Evolutionary conservation across 306 rosid species (phyloP).

Genomic region (Fragaria vesca): DNA sequence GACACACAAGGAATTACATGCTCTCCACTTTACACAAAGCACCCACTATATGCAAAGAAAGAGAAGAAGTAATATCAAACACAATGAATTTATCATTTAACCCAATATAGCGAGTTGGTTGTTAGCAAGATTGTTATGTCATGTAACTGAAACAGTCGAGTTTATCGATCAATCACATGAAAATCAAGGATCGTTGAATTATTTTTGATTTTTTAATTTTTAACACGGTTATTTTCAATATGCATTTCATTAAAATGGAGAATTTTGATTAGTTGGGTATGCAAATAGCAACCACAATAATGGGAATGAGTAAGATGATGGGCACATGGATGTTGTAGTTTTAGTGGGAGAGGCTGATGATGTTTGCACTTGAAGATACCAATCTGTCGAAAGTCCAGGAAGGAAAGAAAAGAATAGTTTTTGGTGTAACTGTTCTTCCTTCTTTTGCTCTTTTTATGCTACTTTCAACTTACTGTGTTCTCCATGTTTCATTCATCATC

Average conservation of each 20-base stretch:
- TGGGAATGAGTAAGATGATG: slow-evolving; percentile 45
- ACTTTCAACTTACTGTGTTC: slow-evolving; percentile 16
- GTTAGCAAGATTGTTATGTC: slow-evolving; percentile 26
- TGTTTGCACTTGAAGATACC: slow-evolving; percentile 51
- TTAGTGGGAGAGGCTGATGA: slow-evolving; percentile 63
- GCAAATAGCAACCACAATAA: slow-evolving; percentile 52
- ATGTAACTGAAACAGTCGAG: neutral
- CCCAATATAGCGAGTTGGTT: slow-evolving; percentile 32
- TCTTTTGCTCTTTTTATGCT: slow-evolving; percentile 28
- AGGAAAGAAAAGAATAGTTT: slow-evolving; percentile 35
- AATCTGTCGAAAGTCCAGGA: slow-evolving; percentile 34
- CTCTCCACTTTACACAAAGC: slow-evolving; percentile 49
- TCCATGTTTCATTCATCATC: slow-evolving; percentile 38
- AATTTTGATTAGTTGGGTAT: neutral
- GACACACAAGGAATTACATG: slow-evolving; percentile 45
- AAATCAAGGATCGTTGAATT: neutral
- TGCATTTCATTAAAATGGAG: neutral
- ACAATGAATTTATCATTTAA: slow-evolving; percentile 33
- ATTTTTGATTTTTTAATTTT: neutral
- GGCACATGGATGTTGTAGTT: slow-evolving; percentile 55
- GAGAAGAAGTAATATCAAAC: slow-evolving; percentile 22
- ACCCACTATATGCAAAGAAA: slow-evolving; percentile 34
- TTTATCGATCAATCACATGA: neutral
- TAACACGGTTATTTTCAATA: no score
- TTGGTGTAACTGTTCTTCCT: slow-evolving; percentile 28